Percentiles rank a stretch among this genome's conserved stretches.
phyloP scores from a whole-genome alignment of 495 filamentous ascomycete species.

The Neurospora sp. region DNA sequence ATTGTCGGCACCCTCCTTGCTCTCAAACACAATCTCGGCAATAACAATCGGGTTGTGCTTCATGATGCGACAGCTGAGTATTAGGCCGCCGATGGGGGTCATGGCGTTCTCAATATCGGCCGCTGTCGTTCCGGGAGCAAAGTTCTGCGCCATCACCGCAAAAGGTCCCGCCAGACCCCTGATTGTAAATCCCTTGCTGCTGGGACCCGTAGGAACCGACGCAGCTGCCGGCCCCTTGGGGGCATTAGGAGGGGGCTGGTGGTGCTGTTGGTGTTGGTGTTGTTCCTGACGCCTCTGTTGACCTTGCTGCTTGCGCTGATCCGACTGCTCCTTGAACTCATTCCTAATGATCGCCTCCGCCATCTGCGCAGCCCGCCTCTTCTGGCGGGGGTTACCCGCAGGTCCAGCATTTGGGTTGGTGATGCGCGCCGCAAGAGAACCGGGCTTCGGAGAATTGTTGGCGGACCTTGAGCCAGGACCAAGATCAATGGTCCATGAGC shows the following conservation, averaged over 20 bases:
- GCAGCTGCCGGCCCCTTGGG: background rate
- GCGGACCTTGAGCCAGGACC: background rate
- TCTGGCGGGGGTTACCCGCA: conserved; percentile 14
- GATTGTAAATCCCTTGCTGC: conserved; percentile 54
- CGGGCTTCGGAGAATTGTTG: conserved; percentile 24
- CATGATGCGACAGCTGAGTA: conserved; percentile 62
- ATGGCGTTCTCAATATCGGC: conserved; percentile 89
- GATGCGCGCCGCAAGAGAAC: conserved; percentile 35
- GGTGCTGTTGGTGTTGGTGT: conserved; percentile 6
- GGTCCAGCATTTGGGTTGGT: conserved; percentile 24
- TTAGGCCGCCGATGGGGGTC: conserved; percentile 57
- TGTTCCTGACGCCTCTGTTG: conserved; percentile 8
- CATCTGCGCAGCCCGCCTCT: conserved; percentile 23
- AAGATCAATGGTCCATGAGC: background rate
- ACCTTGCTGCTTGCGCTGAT: conserved; percentile 17
- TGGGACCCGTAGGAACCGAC: background rate
- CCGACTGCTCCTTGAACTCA: conserved; percentile 22
- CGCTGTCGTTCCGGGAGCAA: conserved; percentile 85
- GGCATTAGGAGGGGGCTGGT: conserved; percentile 2
- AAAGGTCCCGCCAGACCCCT: conserved; percentile 72
- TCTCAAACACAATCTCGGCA: conserved; percentile 74
- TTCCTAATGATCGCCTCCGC: conserved; percentile 20
- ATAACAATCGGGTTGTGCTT: conserved; percentile 66
- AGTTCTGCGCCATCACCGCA: conserved; percentile 78
- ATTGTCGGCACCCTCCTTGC: conserved; percentile 65